Conservation (phyloP, 495 filamentous ascomycete genomes). For the Letharia lupina region DNA sequence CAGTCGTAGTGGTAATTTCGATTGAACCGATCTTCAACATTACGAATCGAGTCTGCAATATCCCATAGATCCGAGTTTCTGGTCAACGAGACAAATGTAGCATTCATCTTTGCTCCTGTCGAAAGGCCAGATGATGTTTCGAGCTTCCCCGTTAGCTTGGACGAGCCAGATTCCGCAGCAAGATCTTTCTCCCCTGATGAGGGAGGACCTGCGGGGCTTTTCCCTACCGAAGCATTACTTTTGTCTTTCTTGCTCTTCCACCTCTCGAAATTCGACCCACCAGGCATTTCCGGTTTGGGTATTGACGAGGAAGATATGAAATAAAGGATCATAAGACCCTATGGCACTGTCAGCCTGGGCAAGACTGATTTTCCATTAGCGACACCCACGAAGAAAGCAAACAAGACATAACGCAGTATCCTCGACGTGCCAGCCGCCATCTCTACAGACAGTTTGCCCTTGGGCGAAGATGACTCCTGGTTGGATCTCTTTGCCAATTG, state of each 20-base stretch:
- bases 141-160: not conserved
- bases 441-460: conserved; percentile 26
- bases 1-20: conserved; percentile 93
- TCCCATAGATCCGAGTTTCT: conserved; percentile 94
- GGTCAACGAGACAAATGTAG: conserved; percentile 92
- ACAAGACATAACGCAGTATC: conserved; percentile 80
- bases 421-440: conserved; percentile 62
- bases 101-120: conserved; percentile 60
- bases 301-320: conserved; percentile 68
- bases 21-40: conserved; percentile 97
- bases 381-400: conserved; percentile 71
- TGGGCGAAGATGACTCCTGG: conserved; percentile 2
- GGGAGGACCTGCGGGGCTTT: not conserved
- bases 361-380: conserved; percentile 4
- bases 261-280: conserved; percentile 18
- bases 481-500: not conserved
- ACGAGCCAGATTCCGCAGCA: not conserved
- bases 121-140: conserved; percentile 18
- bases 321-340: conserved; percentile 70
- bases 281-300: conserved; percentile 28
- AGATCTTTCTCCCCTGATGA: conserved; percentile 5
- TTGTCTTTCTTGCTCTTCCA: conserved; percentile 27
- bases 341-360: conserved; percentile 8
- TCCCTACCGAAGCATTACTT: not conserved
- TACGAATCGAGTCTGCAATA: conserved; percentile 86